phyloP scores from a whole-genome alignment of 2,329 filamentous ascomycete genomes.

The Aureobasidium lini region DNA sequence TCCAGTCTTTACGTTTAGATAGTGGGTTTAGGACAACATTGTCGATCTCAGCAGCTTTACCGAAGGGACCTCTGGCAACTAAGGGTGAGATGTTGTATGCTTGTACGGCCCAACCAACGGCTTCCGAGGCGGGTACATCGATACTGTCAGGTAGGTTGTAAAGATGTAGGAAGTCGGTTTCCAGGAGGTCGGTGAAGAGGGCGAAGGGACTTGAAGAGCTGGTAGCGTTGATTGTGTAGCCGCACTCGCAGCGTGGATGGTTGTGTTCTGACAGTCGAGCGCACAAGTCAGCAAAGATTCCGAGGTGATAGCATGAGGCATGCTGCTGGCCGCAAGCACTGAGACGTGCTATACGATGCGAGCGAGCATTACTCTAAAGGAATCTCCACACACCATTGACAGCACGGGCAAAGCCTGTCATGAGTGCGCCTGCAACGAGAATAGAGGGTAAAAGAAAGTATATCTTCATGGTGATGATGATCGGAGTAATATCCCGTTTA shows the following conservation, averaged over 20 bases:
- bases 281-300: background rate
- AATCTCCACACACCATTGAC: background rate
- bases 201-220: slow-evolving; percentile 28
- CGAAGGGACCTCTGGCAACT: slow-evolving; percentile 55
- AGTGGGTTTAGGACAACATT: slow-evolving; percentile 53
- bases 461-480: background rate
- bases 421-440: background rate
- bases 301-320: background rate
- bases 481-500: background rate
- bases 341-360: background rate
- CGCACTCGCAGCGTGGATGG: slow-evolving; percentile 55
- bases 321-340: background rate
- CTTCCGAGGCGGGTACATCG: background rate
- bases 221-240: slow-evolving; percentile 53
- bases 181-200: slow-evolving; percentile 61
- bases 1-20: slow-evolving; percentile 34
- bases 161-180: slow-evolving; percentile 62
- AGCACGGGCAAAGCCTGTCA: background rate
- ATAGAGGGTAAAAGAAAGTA: background rate
- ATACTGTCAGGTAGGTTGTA: slow-evolving; percentile 33
- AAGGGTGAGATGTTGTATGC: slow-evolving; percentile 56
- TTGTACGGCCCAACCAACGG: slow-evolving; percentile 58
- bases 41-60: slow-evolving; percentile 51
- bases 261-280: background rate
- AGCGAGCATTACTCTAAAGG: background rate